Evolutionary conservation across 129 eudicot species (phyloP).

Genomic region (Chrysanthemum lavandulifolium): DNA sequence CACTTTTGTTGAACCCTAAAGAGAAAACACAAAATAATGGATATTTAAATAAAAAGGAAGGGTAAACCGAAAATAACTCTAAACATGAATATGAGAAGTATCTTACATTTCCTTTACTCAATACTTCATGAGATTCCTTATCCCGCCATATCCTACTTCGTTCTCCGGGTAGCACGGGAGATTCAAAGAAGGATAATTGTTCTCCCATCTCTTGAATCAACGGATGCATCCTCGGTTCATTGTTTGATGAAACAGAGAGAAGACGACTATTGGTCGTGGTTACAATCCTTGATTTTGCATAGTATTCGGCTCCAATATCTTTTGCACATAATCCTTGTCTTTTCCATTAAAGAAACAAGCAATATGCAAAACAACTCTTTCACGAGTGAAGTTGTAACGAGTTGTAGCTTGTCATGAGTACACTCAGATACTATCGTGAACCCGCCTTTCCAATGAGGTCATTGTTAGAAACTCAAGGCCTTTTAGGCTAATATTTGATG

Average conservation of each 20-base stretch:
- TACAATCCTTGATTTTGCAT: neutral
- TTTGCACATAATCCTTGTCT: slow-evolving; percentile 8
- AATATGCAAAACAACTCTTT: slow-evolving; percentile 5
- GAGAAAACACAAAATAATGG: no score
- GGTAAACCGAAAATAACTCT: no score
- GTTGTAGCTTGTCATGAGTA: slow-evolving; percentile 15
- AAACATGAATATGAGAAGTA: neutral
- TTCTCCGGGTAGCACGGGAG: neutral
- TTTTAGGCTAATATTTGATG: no score
- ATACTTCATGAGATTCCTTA: slow-evolving; percentile 18
- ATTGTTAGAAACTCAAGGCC: no score
- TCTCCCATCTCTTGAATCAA: slow-evolving; percentile 32
- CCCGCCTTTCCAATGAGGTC: neutral
- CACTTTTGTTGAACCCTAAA: no score
- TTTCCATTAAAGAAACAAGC: neutral
- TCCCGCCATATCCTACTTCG: slow-evolving; percentile 20
- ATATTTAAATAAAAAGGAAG: no score
- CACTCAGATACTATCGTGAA: neutral
- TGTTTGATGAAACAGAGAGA: neutral
- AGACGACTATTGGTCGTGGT: neutral
- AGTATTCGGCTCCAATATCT: slow-evolving; percentile 14
- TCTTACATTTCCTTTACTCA: slow-evolving; percentile 22
- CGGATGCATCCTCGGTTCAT: slow-evolving; percentile 22
- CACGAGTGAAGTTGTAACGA: slow-evolving; percentile 16
- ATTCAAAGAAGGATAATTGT: slow-evolving; percentile 18